A percentile compares a stretch with the other conserved stretches of the same genome.
These are phyloP conservation scores for Cladosporium sp. DNA, from an alignment of 2,329 filamentous ascomycete genomes.

Conservation along the genomic window DNA sequence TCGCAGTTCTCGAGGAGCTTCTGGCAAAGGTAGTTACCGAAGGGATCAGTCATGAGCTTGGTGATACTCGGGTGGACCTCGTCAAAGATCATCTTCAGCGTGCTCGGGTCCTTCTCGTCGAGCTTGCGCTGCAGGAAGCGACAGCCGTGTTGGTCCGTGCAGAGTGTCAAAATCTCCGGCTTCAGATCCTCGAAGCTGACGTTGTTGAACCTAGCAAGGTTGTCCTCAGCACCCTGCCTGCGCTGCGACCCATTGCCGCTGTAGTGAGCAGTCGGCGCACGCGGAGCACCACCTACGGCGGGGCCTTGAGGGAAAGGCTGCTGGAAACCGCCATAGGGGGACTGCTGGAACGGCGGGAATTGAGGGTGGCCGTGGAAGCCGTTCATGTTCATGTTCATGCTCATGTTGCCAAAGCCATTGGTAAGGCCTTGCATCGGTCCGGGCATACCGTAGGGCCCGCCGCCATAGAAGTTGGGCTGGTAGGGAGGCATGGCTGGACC, in stretches of 20 bases:
- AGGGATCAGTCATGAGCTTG: constrained; percentile 97
- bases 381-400: constrained; percentile 59
- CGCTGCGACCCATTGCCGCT: constrained; percentile 10
- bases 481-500: constrained; percentile 15
- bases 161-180: constrained; percentile 83
- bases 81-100: constrained; percentile 88
- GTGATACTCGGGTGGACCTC: constrained; percentile 93
- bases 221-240: constrained; percentile 15
- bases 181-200: constrained; percentile 76
- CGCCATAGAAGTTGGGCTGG: constrained; percentile 13
- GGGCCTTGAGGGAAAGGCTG: constrained; percentile 43
- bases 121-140: constrained; percentile 96
- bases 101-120: constrained; percentile 79
- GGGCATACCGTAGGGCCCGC: constrained; percentile 14
- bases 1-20: constrained; percentile 95
- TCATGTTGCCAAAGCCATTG: constrained; percentile 68
- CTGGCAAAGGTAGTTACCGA: constrained; percentile 98
- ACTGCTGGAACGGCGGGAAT: constrained; percentile 42
- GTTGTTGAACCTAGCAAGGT: constrained; percentile 62
- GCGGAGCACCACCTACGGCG: constrained; percentile 37
- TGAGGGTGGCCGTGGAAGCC: constrained; percentile 45
- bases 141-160: constrained; percentile 98
- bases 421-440: constrained; percentile 53
- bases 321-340: constrained; percentile 58
- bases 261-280: constrained; percentile 41